phyloP scores from a whole-genome alignment of 306 rosid genomes.

The Ziziphus jujuba region DNA sequence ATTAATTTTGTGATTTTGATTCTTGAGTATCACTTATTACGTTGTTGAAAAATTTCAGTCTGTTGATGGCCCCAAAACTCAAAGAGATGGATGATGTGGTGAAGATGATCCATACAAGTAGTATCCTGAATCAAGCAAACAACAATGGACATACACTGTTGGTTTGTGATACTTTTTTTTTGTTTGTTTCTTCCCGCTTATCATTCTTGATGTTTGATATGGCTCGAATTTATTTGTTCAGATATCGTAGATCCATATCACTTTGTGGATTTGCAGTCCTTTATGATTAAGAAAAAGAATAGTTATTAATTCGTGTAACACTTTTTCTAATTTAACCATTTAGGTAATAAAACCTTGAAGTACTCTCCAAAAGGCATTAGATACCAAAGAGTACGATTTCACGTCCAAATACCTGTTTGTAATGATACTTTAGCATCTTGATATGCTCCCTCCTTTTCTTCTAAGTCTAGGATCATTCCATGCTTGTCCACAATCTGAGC shows the following conservation, averaged over 20 bases:
- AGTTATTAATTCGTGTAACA: background rate
- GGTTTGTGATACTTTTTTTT: conserved; percentile 54
- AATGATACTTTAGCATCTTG: no score
- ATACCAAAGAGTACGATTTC: no score
- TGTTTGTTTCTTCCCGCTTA: no score
- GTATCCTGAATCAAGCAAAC: conserved; percentile 43
- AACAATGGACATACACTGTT: conserved; percentile 65
- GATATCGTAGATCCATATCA: background rate
- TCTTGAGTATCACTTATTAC: conserved; percentile 26
- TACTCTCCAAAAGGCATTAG: no score
- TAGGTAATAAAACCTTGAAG: no score
- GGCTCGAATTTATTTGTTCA: conserved; percentile 11
- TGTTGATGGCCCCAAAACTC: conserved; percentile 77
- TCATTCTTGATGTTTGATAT: background rate
- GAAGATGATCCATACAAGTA: conserved; percentile 65
- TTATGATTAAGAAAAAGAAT: background rate
- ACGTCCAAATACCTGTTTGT: no score
- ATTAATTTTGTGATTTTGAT: conserved; percentile 23
- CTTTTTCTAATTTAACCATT: no score
- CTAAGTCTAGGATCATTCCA: no score
- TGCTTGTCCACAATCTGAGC: no score
- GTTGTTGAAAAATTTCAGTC: conserved; percentile 57
- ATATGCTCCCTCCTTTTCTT: no score
- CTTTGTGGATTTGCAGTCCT: background rate
- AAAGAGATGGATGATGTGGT: conserved; percentile 94